phyloP scores from a whole-genome alignment of 2,329 filamentous ascomycete genomes.

The Didymella exigua region DNA sequence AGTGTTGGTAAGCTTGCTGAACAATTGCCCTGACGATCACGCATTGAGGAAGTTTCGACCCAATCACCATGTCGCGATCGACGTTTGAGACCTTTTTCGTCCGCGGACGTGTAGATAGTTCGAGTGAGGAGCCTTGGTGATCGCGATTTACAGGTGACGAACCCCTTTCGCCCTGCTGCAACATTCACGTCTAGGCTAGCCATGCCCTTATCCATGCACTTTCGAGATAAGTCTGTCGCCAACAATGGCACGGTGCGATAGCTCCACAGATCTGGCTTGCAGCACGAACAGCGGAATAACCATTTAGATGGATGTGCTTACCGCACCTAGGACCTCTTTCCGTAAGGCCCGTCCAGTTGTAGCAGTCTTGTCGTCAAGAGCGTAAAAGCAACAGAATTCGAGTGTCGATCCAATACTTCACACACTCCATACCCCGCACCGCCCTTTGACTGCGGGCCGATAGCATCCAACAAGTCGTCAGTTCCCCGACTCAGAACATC shows the following conservation, averaged over 20 bases:
- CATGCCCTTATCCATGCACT: neutral
- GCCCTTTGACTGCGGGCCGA: constrained; percentile 19
- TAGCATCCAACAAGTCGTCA: constrained; percentile 19
- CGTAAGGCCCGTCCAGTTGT: neutral
- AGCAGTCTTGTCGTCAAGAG: neutral
- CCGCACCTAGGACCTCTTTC: neutral
- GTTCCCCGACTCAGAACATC: constrained; percentile 12
- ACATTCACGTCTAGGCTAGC: neutral
- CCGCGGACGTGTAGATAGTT: neutral
- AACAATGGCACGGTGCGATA: constrained; percentile 8
- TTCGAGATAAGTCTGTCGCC: constrained; percentile 1
- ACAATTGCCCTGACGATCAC: neutral
- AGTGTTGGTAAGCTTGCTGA: neutral
- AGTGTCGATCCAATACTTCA: constrained; percentile 24
- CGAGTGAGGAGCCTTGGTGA: neutral
- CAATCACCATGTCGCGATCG: neutral
- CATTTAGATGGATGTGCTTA: constrained; percentile 11
- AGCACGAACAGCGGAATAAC: constrained; percentile 3
- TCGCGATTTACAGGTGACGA: neutral
- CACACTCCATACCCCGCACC: constrained; percentile 25
- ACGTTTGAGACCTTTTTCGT: neutral
- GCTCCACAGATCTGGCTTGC: neutral
- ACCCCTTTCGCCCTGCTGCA: neutral
- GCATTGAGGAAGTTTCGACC: neutral
- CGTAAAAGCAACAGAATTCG: constrained; percentile 4